These are phyloP conservation scores for Caryopteris hybrid DNA, from an alignment of 305 asterid genomes.

Conservation along the genomic window DNA sequence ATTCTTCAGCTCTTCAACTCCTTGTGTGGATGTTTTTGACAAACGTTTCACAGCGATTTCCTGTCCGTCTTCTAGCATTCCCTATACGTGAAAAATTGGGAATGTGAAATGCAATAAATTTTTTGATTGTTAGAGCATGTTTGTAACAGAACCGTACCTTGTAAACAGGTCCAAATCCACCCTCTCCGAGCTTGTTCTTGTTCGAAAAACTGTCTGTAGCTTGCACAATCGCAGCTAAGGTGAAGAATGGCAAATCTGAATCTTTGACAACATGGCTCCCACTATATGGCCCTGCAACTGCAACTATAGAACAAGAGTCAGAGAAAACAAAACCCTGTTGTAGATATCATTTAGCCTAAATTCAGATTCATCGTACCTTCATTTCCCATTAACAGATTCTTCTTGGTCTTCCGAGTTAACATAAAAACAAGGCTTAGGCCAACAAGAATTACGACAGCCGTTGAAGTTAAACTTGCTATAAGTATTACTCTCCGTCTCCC, in stretches of 20 bases:
- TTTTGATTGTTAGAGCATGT: background rate
- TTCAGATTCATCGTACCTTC: background rate
- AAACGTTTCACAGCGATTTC: constrained; percentile 27
- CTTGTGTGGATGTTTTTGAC: constrained; percentile 20
- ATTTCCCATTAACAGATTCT: background rate
- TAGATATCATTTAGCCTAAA: background rate
- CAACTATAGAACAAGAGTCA: background rate
- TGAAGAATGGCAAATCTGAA: constrained; percentile 7
- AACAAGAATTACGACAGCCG: background rate
- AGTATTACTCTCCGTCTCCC: background rate
- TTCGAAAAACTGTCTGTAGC: constrained; percentile 28
- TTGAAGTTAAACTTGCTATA: background rate
- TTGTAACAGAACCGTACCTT: background rate
- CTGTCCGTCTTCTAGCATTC: constrained; percentile 21
- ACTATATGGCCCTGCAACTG: background rate
- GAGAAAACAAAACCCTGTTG: background rate
- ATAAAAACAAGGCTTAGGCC: background rate
- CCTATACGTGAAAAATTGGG: constrained; percentile 8
- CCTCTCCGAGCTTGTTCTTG: constrained; percentile 36
- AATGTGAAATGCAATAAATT: background rate
- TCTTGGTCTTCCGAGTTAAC: background rate
- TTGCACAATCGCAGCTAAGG: background rate
- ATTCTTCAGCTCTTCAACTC: constrained; percentile 15
- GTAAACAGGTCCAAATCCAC: constrained; percentile 35
- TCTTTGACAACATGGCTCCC: constrained; percentile 5